A percentile compares a stretch with the other conserved stretches of the same genome.
Evolutionary conservation across 805 yeast genomes (phyloP).

Genomic region (Wickerhamomyces bisporus): DNA sequence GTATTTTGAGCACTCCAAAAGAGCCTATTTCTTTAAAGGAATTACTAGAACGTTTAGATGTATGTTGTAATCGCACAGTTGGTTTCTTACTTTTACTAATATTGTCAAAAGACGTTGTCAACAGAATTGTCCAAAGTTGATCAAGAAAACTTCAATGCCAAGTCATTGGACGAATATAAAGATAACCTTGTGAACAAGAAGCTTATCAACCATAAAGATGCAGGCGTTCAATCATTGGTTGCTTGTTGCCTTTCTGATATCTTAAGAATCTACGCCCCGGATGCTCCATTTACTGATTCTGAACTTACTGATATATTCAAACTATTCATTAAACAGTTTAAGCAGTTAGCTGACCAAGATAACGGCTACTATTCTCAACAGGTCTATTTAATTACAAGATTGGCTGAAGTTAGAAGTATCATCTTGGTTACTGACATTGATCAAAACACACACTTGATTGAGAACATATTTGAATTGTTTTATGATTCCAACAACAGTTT

Average conservation of each 20-base stretch:
- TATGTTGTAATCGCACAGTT: constrained; percentile 4
- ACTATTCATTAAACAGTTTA: constrained; percentile 59
- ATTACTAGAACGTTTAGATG: constrained; percentile 49
- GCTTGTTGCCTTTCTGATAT: constrained; percentile 77
- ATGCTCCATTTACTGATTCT: constrained; percentile 73
- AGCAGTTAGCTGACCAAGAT: constrained; percentile 46
- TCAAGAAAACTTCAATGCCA: constrained; percentile 51
- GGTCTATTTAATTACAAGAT: constrained; percentile 55
- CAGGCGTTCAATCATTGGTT: constrained; percentile 62
- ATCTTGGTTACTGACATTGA: constrained; percentile 73
- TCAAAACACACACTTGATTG: constrained; percentile 49
- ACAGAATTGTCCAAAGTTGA: constrained; percentile 60
- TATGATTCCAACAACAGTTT: constrained; percentile 49
- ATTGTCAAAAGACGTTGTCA: constrained; percentile 36
- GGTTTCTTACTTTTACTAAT: constrained; percentile 7
- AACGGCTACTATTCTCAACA: constrained; percentile 60
- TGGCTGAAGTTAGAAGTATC: constrained; percentile 72
- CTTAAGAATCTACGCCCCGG: constrained; percentile 76
- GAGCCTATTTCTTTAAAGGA: constrained; percentile 59
- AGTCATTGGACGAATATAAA: constrained; percentile 40
- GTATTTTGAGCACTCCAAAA: constrained; percentile 51
- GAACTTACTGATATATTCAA: constrained; percentile 63
- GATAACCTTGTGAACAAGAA: constrained; percentile 53
- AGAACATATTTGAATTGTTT: constrained; percentile 52
- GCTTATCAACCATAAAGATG: constrained; percentile 53